These are phyloP conservation scores for Neoascochyta sp. DNA, from an alignment of 2,329 filamentous ascomycete genomes.

Conservation along the genomic window DNA sequence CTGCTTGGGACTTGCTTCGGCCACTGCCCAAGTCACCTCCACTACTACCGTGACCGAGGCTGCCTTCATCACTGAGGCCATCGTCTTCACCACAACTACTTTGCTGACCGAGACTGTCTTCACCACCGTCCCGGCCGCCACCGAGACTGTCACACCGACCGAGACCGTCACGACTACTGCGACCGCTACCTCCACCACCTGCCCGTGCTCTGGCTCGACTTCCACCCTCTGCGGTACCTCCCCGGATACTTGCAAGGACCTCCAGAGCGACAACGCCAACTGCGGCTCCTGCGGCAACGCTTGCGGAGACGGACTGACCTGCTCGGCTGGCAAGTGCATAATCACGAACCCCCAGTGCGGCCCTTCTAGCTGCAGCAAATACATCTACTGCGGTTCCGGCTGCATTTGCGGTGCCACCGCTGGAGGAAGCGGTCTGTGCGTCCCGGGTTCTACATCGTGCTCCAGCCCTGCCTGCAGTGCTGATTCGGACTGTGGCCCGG, in stretches of 20 bases:
- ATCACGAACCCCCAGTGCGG: not conserved
- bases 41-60: slow-evolving; percentile 6
- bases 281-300: slow-evolving; percentile 9
- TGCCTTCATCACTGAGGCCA: slow-evolving; percentile 3
- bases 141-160: slow-evolving; percentile 6
- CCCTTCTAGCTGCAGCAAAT: not conserved
- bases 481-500: slow-evolving; percentile 1
- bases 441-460: not conserved
- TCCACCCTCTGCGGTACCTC: slow-evolving; percentile 4
- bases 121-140: slow-evolving; percentile 4
- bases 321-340: slow-evolving; percentile 3
- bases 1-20: slow-evolving; percentile 9
- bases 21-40: slow-evolving; percentile 4
- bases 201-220: slow-evolving; percentile 5
- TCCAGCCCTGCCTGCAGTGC: not conserved
- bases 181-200: slow-evolving; percentile 6
- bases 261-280: slow-evolving; percentile 7
- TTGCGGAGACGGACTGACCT: slow-evolving; percentile 2
- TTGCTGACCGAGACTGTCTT: slow-evolving; percentile 4
- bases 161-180: slow-evolving; percentile 6
- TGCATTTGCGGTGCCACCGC: slow-evolving; percentile 2
- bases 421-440: not conserved
- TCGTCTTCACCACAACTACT: slow-evolving; percentile 3
- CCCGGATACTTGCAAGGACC: slow-evolving; percentile 7
- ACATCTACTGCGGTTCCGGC: slow-evolving; percentile 1